phyloP scores from a whole-genome alignment of 371 early-diverging fungal species.

The Apophysomyces variabilis region DNA sequence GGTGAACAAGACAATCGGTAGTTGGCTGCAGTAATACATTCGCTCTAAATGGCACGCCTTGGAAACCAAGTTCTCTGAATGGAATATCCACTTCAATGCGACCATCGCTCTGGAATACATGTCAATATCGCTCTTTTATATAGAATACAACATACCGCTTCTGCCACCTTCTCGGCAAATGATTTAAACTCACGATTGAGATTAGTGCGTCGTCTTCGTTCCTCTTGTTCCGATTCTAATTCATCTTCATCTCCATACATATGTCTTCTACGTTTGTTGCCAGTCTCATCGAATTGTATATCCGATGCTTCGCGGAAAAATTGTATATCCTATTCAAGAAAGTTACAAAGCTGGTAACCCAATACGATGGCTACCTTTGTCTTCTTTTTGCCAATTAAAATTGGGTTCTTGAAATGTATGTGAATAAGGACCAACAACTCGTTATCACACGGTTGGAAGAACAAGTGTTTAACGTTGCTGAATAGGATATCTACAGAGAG shows the following conservation, averaged over 20 bases:
- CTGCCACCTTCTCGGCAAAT: conserved; percentile 93
- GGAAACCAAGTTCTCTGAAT: conserved; percentile 94
- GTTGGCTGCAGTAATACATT: conserved; percentile 97
- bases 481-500: conserved; percentile 83
- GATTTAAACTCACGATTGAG: conserved; percentile 95
- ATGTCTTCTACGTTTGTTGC: conserved; percentile 90
- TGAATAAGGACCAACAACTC: conserved; percentile 97
- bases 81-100: conserved; percentile 94
- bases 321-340: conserved; percentile 87
- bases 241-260: conserved; percentile 98
- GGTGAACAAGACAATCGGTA: conserved; percentile 95
- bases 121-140: neutral
- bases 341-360: neutral
- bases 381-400: conserved; percentile 98
- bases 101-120: conserved; percentile 62
- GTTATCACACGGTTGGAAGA: conserved; percentile 98
- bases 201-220: conserved; percentile 82
- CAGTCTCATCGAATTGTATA: conserved; percentile 96
- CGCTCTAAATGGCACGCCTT: conserved; percentile 96
- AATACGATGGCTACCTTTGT: conserved; percentile 63
- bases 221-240: conserved; percentile 94
- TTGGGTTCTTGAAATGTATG: conserved; percentile 95
- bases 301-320: conserved; percentile 98
- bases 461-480: conserved; percentile 97
- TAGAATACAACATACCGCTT: conserved; percentile 58